Evolutionary conservation across 108 stramenopile genomes (phyloP), one percentile per base, ranked within the genome.

Genomic region (Cyclotella choctawhatcheeana): DNA sequence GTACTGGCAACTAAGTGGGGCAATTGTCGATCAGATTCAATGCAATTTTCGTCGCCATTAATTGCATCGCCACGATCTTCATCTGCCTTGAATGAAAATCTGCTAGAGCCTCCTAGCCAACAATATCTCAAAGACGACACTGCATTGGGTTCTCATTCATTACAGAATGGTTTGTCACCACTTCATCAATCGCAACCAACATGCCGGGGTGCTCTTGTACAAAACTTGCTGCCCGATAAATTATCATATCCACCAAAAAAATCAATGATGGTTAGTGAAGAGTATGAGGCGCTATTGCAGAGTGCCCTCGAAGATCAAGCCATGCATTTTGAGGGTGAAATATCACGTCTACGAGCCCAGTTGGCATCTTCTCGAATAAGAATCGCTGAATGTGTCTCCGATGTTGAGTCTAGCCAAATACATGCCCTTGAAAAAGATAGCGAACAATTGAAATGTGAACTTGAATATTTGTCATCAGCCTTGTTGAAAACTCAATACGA

Each of bases 271-370:
- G 77, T 95, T 45, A 86, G 92, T 51, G 86, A 93, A 72, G 92
- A 92, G 61, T 95, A 95, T 68, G 94, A 95, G 61, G 88, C 92
- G 16, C 66, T 95, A 26, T 67, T 95, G 3, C 92, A 93, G 58
- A 93, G 92, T 81, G 94, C 94, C 20, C 77, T 95, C 44, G 94
- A 91, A 76, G 94, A 95, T 64, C 94, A 95, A 82, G 84, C 94
- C 1, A 89, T 88, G 54, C 89, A 93, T 51, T 95, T 80, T 52
- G 90, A 95, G 73, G 92, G 88, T 8, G 91, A 93, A 67, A 89
- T 93, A 37, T 76, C 86, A 22, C 73, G 81, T 26, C 65, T 93
- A 34, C 76, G 82, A 8, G 88, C 92, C 25, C 81, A 82, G 40
- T 65, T 92, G 43, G 85, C 94, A 8, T 72, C 84, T 37, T 63